phyloP scores from a whole-genome alignment of 306 rosid species.

The Prinsepia uniflora region DNA sequence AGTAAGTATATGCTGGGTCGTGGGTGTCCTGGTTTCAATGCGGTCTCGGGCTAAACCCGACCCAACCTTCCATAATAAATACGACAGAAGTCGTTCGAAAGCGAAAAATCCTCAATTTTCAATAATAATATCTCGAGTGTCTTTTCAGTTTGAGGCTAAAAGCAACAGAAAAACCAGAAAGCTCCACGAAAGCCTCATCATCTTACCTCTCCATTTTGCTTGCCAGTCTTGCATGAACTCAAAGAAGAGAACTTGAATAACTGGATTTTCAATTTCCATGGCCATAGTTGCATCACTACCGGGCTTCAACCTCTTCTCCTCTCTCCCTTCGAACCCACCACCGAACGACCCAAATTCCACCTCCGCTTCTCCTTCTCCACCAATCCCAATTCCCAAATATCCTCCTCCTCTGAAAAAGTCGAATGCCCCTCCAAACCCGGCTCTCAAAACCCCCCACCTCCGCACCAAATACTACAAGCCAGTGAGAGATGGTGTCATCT shows the following conservation, averaged over 20 bases:
- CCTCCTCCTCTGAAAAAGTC: slow-evolving; percentile 37
- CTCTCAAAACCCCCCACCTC: slow-evolving; percentile 56
- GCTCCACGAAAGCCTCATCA: not conserved
- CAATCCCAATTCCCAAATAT: slow-evolving; percentile 53
- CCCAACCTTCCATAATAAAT: too few species aligned
- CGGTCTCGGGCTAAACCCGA: too few species aligned
- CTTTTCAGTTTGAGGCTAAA: not conserved
- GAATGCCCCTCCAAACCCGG: slow-evolving; percentile 37
- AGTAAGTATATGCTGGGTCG: too few species aligned
- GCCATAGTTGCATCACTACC: slow-evolving; percentile 56
- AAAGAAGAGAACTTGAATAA: not conserved
- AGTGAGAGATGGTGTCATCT: slow-evolving; percentile 42
- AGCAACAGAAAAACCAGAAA: slow-evolving; percentile 36
- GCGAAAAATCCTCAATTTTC: not conserved
- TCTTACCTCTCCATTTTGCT: slow-evolving; percentile 4
- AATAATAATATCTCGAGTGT: not conserved
- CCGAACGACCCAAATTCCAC: slow-evolving; percentile 41
- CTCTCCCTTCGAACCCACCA: slow-evolving; percentile 60
- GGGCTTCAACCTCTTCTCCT: slow-evolving; percentile 67
- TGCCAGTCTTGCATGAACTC: not conserved
- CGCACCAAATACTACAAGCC: slow-evolving; percentile 76
- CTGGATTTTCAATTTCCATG: slow-evolving; percentile 27
- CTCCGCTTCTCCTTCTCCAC: slow-evolving; percentile 28
- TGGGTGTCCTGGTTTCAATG: too few species aligned
- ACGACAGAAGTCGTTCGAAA: not conserved